Percentiles rank a stretch among this genome's conserved stretches.
These are phyloP conservation scores for Neophaeococcomyces mojaviensis DNA, from an alignment of 2,329 filamentous ascomycete genomes.

Conservation along the genomic window DNA sequence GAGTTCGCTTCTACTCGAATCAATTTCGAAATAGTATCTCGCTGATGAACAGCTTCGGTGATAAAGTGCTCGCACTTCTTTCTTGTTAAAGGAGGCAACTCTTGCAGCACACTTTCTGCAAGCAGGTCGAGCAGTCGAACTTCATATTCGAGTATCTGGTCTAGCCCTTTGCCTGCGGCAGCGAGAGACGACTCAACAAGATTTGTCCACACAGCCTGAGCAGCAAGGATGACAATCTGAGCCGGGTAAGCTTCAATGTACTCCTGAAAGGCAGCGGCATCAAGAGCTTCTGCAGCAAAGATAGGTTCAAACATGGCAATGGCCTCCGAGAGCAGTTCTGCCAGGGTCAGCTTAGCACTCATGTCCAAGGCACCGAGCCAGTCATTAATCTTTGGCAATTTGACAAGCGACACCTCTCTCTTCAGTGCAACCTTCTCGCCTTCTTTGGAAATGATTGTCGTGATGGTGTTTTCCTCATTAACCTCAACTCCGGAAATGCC, in stretches of 20 bases:
- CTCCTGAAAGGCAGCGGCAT: constrained; percentile 61
- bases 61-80: constrained; percentile 99
- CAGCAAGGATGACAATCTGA: constrained; percentile 90
- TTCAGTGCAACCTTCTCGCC: constrained; percentile 81
- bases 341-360: constrained; percentile 90
- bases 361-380: constrained; percentile 91
- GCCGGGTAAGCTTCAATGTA: constrained; percentile 82
- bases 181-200: constrained; percentile 71
- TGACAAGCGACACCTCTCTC: constrained; percentile 83
- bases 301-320: constrained; percentile 73
- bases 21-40: constrained; percentile 84
- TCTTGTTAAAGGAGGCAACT: constrained; percentile 75
- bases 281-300: constrained; percentile 63
- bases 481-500: constrained; percentile 84
- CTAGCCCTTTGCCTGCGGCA: constrained; percentile 62
- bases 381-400: constrained; percentile 95
- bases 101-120: constrained; percentile 79
- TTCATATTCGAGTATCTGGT: constrained; percentile 68
- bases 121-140: constrained; percentile 78
- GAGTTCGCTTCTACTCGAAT: constrained; percentile 65
- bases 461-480: constrained; percentile 83
- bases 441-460: constrained; percentile 91
- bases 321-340: constrained; percentile 81
- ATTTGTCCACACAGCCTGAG: constrained; percentile 88
- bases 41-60: constrained; percentile 96